Evolutionary conservation across 495 filamentous ascomycete species (phyloP).

Genomic region (Annulohypoxylon bovei): DNA sequence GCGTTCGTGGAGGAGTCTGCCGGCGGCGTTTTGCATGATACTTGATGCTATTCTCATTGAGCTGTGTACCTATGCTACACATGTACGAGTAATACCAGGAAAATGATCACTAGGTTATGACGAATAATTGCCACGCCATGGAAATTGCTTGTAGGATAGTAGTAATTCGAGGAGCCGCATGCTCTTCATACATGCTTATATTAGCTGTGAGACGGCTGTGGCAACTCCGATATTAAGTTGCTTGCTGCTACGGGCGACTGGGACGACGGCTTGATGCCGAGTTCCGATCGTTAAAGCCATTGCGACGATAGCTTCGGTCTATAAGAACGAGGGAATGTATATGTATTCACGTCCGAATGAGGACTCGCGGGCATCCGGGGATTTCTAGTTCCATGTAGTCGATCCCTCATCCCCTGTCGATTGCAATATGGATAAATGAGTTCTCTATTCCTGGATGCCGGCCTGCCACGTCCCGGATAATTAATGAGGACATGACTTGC

Average conservation of each 20-base stretch:
- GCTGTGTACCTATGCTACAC: background rate
- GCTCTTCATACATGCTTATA: background rate
- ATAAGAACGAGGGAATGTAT: background rate
- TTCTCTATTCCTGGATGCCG: constrained; percentile 18
- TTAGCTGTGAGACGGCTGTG: background rate
- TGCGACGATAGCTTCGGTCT: background rate
- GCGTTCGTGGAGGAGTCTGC: background rate
- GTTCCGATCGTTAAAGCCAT: background rate
- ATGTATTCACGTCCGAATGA: constrained; percentile 16
- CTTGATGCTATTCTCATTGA: constrained; percentile 17
- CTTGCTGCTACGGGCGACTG: background rate
- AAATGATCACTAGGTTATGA: background rate
- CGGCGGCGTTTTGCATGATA: background rate
- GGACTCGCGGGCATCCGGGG: constrained; percentile 19
- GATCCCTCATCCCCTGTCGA: constrained; percentile 18
- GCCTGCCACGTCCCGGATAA: constrained; percentile 29
- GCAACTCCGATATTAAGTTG: constrained; percentile 13
- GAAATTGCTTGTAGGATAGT: constrained; percentile 6
- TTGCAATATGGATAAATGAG: constrained; percentile 35
- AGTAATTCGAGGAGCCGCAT: constrained; percentile 18
- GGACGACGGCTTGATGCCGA: constrained; percentile 21
- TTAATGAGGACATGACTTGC: constrained; percentile 3
- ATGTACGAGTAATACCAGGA: background rate
- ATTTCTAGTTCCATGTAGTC: background rate
- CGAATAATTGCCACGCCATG: background rate